These are phyloP conservation scores for Sporothrix variecibatus DNA, from an alignment of 2,329 filamentous ascomycete species.

Conservation along the genomic window DNA sequence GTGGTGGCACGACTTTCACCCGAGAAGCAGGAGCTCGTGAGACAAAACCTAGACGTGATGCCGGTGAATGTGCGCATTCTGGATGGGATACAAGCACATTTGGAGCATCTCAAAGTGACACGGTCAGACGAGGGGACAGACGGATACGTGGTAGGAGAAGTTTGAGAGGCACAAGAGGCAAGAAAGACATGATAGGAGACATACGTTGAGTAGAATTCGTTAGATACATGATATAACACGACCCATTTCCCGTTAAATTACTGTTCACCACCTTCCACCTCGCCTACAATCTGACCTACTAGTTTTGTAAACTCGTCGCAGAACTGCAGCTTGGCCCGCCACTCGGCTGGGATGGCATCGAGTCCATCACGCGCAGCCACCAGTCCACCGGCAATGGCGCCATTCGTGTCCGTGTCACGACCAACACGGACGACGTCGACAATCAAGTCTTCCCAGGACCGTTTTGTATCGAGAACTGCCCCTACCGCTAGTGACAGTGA, in stretches of 20 bases:
- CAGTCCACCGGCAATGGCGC: conserved; percentile 48
- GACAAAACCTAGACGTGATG: conserved; percentile 25
- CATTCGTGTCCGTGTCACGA: conserved; percentile 51
- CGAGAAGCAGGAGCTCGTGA: conserved; percentile 23
- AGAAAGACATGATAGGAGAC: not conserved
- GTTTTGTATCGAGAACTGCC: conserved; percentile 43
- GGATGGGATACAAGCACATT: conserved; percentile 10
- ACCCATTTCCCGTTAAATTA: not conserved
- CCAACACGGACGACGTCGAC: conserved; percentile 50
- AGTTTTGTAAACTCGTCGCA: conserved; percentile 39
- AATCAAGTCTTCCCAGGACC: conserved; percentile 46
- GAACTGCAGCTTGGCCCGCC: conserved; percentile 46
- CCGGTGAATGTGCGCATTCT: conserved; percentile 28
- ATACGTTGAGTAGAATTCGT: not conserved
- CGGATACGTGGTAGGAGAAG: conserved; percentile 16
- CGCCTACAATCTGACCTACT: conserved; percentile 1
- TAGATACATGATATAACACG: not conserved
- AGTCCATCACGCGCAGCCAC: conserved; percentile 49
- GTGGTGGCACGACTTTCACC: conserved; percentile 20
- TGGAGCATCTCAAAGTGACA: not conserved
- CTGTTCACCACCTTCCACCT: not conserved
- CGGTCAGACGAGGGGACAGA: conserved; percentile 26
- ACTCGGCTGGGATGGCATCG: conserved; percentile 44
- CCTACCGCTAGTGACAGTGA: conserved; percentile 46
- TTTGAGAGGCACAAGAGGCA: not conserved